These are phyloP conservation scores for Hyphopichia wangnamkhiaoensis DNA, from an alignment of 1,139 yeast species.

Conservation along the genomic window DNA sequence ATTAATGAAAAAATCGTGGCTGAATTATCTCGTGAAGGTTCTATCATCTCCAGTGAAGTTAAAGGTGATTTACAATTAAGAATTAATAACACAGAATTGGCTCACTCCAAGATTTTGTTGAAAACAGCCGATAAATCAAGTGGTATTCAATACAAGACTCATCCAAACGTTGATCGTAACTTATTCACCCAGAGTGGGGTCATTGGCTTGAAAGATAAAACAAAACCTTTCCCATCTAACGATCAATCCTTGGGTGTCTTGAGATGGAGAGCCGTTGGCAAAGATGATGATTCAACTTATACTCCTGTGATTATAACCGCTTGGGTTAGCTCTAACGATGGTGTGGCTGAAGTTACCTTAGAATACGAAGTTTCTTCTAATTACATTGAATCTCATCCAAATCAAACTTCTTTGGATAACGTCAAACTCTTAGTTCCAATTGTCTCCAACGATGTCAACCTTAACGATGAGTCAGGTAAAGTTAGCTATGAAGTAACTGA, in stretches of 20 bases:
- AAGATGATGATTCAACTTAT: slow-evolving; percentile 55
- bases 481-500: slow-evolving; percentile 52
- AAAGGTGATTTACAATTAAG: slow-evolving; percentile 92
- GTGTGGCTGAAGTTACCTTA: slow-evolving; percentile 70
- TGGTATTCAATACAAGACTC: slow-evolving; percentile 81
- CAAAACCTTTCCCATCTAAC: slow-evolving; percentile 85
- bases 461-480: slow-evolving; percentile 50
- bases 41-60: slow-evolving; percentile 69
- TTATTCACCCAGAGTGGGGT: slow-evolving; percentile 58
- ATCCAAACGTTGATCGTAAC: slow-evolving; percentile 89
- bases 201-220: slow-evolving; percentile 74
- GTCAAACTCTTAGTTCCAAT: slow-evolving; percentile 69
- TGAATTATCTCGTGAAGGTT: slow-evolving; percentile 81
- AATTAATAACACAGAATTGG: slow-evolving; percentile 69
- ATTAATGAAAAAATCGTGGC: slow-evolving; percentile 79
- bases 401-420: slow-evolving; percentile 31
- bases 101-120: slow-evolving; percentile 66
- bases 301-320: slow-evolving; percentile 79
- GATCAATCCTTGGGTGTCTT: slow-evolving; percentile 88
- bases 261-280: slow-evolving; percentile 80
- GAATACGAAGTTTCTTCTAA: slow-evolving; percentile 72
- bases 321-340: slow-evolving; percentile 76
- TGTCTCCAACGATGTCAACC: slow-evolving; percentile 56
- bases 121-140: slow-evolving; percentile 45
- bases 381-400: slow-evolving; percentile 33